Evolutionary conservation across 768 basidiomycete species (phyloP).

Genomic region (Chalciporus sphaerocephalus): DNA sequence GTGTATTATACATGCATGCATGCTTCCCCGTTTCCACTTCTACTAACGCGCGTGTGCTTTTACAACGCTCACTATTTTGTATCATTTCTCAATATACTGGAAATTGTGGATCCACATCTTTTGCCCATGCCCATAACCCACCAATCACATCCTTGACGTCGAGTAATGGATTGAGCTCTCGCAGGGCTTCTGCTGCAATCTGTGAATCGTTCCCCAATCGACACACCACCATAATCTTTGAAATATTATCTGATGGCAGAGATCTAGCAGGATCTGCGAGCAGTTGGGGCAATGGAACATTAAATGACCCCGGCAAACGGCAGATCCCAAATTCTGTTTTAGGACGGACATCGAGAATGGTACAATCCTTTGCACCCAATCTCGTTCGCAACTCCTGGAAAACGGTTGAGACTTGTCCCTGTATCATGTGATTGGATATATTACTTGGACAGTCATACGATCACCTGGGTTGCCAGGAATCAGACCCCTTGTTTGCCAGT

Average conservation of each 20-base stretch:
- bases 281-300: constrained; percentile 72
- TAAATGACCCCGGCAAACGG: constrained; percentile 65
- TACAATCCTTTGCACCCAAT: constrained; percentile 29
- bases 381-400: constrained; percentile 48
- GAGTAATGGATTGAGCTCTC: constrained; percentile 19
- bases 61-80: not conserved
- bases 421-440: not conserved
- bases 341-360: constrained; percentile 77
- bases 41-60: constrained; percentile 5
- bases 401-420: not conserved
- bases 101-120: constrained; percentile 66
- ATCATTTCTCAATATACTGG: constrained; percentile 62
- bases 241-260: constrained; percentile 27
- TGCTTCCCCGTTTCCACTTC: constrained; percentile 1
- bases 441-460: constrained; percentile 45
- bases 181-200: constrained; percentile 60
- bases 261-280: constrained; percentile 53
- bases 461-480: constrained; percentile 35
- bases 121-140: constrained; percentile 78
- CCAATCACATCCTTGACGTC: constrained; percentile 71
- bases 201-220: constrained; percentile 92
- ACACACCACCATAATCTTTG: constrained; percentile 61
- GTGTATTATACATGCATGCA: constrained; percentile 5
- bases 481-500: constrained; percentile 60
- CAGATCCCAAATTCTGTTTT: constrained; percentile 83